Conservation (phyloP, 768 basidiomycete genomes). For the Russula foetens region DNA sequence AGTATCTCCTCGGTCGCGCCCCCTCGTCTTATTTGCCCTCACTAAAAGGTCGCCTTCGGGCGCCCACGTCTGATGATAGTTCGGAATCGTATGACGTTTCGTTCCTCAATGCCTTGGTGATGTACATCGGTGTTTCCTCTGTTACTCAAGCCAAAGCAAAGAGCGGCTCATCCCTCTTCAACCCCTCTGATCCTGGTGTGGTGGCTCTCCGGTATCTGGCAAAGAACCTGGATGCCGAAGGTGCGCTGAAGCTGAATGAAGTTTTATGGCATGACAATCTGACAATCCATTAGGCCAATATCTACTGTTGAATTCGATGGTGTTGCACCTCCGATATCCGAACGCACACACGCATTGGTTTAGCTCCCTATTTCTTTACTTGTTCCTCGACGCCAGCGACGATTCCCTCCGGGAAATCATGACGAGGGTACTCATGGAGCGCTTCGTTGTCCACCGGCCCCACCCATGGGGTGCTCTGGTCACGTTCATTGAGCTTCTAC, state of each 20-base stretch:
- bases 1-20: constrained; percentile 73
- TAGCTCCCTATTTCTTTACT: constrained; percentile 79
- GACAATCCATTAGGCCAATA: constrained; percentile 67
- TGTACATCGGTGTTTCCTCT: constrained; percentile 93
- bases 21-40: constrained; percentile 64
- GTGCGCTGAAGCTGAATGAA: constrained; percentile 35
- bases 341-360: constrained; percentile 99
- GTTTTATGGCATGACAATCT: background rate
- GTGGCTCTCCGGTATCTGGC: constrained; percentile 78
- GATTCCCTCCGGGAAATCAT: constrained; percentile 75
- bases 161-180: constrained; percentile 76
- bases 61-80: constrained; percentile 38
- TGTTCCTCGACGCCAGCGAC: constrained; percentile 74
- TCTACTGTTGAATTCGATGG: constrained; percentile 86
- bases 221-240: constrained; percentile 82
- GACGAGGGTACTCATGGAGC: constrained; percentile 86
- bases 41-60: constrained; percentile 67
- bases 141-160: constrained; percentile 83
- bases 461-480: constrained; percentile 95
- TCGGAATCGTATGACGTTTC: constrained; percentile 76
- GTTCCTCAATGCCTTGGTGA: constrained; percentile 87
- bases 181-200: constrained; percentile 76
- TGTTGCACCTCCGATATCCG: constrained; percentile 93
- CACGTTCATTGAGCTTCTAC: constrained; percentile 89
- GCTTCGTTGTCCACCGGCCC: constrained; percentile 89